Conservation (phyloP, 768 basidiomycete species). For the Hygrophoropsis aurantiaca region DNA sequence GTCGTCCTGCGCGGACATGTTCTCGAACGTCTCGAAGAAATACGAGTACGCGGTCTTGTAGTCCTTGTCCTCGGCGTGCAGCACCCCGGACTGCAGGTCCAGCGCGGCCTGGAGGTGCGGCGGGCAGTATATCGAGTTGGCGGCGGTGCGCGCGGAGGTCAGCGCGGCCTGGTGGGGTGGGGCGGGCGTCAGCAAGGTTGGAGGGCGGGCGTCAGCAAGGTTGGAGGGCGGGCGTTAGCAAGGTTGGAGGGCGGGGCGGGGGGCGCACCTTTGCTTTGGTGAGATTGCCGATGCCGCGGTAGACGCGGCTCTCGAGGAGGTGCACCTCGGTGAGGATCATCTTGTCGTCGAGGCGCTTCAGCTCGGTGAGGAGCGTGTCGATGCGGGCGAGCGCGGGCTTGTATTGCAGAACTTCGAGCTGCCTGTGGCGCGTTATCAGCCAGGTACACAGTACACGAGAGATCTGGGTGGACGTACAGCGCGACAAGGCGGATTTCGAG, state of each 20-base stretch:
- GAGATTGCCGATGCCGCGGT: slow-evolving; percentile 86
- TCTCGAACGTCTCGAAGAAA: slow-evolving; percentile 97
- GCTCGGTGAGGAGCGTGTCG: slow-evolving; percentile 84
- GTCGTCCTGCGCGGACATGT: slow-evolving; percentile 75
- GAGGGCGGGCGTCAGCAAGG: neutral
- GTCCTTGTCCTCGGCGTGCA: slow-evolving; percentile 97
- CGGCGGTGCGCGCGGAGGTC: slow-evolving; percentile 89
- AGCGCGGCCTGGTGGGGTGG: slow-evolving; percentile 62
- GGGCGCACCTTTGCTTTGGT: slow-evolving; percentile 79
- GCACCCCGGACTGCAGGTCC: slow-evolving; percentile 73
- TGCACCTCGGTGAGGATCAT: slow-evolving; percentile 97
- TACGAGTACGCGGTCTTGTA: slow-evolving; percentile 97
- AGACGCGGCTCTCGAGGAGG: slow-evolving; percentile 88
- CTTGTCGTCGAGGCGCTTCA: slow-evolving; percentile 94
- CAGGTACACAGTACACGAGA: neutral
- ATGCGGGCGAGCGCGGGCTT: slow-evolving; percentile 80
- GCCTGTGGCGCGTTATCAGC: slow-evolving; percentile 35
- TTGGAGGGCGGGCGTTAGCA: neutral
- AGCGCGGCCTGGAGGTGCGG: slow-evolving; percentile 61
- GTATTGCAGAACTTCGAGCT: slow-evolving; percentile 75
- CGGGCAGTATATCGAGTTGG: slow-evolving; percentile 93
- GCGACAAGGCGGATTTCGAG: slow-evolving; percentile 86
- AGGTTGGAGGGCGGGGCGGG: neutral
- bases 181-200: neutral
- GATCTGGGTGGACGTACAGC: slow-evolving; percentile 43